Percentiles rank a stretch among this genome's conserved stretches.
These are phyloP conservation scores for Dorcoceras hygrometricum DNA, from an alignment of 257 asterid genomes.

Conservation along the genomic window DNA sequence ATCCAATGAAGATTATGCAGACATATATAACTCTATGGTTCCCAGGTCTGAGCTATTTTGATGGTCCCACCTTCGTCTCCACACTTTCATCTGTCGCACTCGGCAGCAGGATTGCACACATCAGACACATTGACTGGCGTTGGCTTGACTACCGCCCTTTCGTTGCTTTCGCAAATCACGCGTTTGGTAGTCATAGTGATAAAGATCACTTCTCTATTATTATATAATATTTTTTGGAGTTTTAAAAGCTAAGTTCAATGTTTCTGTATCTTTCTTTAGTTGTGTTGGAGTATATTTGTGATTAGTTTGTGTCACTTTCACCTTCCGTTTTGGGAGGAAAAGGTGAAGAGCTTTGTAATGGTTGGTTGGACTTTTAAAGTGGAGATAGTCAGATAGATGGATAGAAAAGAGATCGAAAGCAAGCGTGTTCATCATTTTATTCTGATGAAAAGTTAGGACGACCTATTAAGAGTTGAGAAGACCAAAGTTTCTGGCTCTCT, in stretches of 20 bases:
- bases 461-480: conserved; percentile 20
- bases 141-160: not conserved
- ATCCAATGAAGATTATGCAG: too few relatives aligned
- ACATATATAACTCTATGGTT: not conserved
- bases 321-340: conserved; percentile 22
- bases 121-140: not conserved
- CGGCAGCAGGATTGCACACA: not conserved
- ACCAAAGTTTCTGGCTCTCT: conserved; percentile 16
- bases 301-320: conserved; percentile 36
- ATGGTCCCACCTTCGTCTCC: not conserved
- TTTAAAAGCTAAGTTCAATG: not conserved
- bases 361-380: conserved; percentile 36
- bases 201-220: not conserved
- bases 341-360: conserved; percentile 16
- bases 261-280: conserved; percentile 10
- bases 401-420: too few relatives aligned
- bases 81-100: not conserved
- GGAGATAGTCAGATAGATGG: too few relatives aligned
- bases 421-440: too few relatives aligned
- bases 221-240: too few relatives aligned
- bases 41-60: not conserved
- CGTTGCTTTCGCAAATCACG: not conserved
- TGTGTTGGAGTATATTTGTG: conserved; percentile 1
- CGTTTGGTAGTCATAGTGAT: not conserved
- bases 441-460: conserved; percentile 22